Evolutionary conservation across 2,329 filamentous ascomycete species (phyloP).

Genomic region (Rosellinia necatrix): DNA sequence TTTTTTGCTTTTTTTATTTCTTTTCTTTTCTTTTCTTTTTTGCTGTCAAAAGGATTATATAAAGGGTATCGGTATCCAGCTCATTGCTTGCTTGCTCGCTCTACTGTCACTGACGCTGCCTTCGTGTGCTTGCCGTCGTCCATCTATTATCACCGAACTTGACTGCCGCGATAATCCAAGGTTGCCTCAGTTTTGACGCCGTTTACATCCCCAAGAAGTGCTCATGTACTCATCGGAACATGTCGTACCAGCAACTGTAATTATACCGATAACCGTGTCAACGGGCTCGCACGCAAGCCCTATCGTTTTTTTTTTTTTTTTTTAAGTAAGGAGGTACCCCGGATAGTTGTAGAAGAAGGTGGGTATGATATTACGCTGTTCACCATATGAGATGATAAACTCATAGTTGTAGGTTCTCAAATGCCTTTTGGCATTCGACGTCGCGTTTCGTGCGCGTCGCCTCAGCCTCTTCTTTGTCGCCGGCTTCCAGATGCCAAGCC

Average conservation of each 20-base stretch:
- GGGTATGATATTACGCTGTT: not conserved
- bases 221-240: not conserved
- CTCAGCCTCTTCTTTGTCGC: constrained; percentile 31
- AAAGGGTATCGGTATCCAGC: no score
- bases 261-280: not conserved
- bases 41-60: no score
- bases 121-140: no score
- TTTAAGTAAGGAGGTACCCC: not conserved
- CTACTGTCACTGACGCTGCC: no score
- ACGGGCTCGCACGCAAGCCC: not conserved
- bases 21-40: no score
- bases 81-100: no score
- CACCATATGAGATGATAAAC: not conserved
- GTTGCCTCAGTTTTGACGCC: no score
- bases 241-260: not conserved
- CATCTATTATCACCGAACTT: no score
- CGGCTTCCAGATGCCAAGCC: constrained; percentile 34
- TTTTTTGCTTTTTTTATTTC: no score
- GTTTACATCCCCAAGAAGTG: no score
- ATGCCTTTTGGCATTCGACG: constrained; percentile 30
- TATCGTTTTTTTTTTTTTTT: no score
- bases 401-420: constrained; percentile 16
- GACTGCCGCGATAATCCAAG: no score
- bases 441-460: constrained; percentile 29
- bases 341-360: not conserved